These are phyloP conservation scores for Saccharomyces hybrid DNA, from an alignment of 1,139 yeast species.

Conservation along the genomic window DNA sequence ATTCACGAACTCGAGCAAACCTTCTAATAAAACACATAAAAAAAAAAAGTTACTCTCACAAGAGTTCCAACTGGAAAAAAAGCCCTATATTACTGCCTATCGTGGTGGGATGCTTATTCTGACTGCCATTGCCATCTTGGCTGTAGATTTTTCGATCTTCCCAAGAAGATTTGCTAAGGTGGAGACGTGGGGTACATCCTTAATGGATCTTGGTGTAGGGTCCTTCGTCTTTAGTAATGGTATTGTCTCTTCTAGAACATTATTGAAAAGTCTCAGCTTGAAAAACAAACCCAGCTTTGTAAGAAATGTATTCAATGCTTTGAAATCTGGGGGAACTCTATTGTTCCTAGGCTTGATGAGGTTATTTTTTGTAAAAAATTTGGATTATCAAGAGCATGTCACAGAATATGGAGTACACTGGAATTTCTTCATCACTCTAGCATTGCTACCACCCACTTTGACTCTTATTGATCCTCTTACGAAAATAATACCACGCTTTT, in stretches of 20 bases:
- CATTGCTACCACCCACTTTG: constrained; percentile 59
- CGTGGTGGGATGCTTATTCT: constrained; percentile 82
- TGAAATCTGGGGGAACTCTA: constrained; percentile 42
- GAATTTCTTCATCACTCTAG: constrained; percentile 91
- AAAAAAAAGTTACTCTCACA: constrained; percentile 4
- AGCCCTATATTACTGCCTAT: constrained; percentile 72
- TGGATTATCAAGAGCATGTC: constrained; percentile 91
- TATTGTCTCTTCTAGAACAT: constrained; percentile 63
- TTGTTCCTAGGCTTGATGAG: constrained; percentile 64
- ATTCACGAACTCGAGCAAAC: neutral
- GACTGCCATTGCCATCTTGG: constrained; percentile 81
- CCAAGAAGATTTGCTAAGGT: constrained; percentile 95
- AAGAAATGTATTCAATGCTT: constrained; percentile 38
- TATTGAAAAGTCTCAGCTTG: constrained; percentile 37
- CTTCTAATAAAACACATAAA: neutral
- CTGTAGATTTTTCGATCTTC: constrained; percentile 82
- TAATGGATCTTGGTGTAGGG: constrained; percentile 97
- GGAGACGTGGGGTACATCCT: constrained; percentile 97
- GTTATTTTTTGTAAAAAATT: constrained; percentile 65
- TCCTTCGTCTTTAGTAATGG: constrained; percentile 99
- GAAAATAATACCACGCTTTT: constrained; percentile 46
- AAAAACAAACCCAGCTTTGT: constrained; percentile 30
- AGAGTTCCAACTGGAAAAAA: constrained; percentile 31
- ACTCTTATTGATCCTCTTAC: constrained; percentile 50
- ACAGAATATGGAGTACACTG: constrained; percentile 95